Percentiles rank a stretch among this genome's conserved stretches.
These are phyloP conservation scores for Tritrichomonas musculus DNA, from an alignment of 208 protist species.

Conservation along the genomic window DNA sequence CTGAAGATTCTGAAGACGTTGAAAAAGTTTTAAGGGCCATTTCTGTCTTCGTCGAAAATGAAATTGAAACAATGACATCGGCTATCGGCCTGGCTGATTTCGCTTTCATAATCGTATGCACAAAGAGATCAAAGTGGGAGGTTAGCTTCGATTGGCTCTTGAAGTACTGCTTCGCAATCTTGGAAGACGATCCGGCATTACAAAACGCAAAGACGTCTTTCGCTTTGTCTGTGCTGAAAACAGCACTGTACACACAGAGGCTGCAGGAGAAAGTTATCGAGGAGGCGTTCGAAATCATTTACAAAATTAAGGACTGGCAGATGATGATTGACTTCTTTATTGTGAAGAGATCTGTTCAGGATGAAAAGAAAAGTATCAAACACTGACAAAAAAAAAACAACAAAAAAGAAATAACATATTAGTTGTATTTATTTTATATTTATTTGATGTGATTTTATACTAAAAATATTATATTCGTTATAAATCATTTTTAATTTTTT, in stretches of 20 bases:
- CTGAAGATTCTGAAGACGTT: background rate
- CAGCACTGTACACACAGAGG: background rate
- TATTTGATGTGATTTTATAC: too few species aligned
- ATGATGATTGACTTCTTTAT: background rate
- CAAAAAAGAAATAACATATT: too few species aligned
- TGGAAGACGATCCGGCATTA: background rate
- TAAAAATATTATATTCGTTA: too few species aligned
- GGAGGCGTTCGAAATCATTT: background rate
- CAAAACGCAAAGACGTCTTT: background rate
- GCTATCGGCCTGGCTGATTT: background rate
- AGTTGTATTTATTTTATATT: too few species aligned
- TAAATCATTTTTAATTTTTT: too few species aligned
- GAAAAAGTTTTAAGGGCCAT: background rate
- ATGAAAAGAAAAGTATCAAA: too few species aligned
- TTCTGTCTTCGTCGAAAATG: background rate
- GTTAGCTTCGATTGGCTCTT: background rate
- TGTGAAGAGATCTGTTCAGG: background rate
- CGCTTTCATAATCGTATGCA: background rate
- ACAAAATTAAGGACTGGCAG: background rate
- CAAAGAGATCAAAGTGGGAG: background rate
- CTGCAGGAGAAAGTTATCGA: background rate
- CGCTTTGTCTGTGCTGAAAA: background rate
- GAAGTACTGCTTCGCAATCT: background rate
- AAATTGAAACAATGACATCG: background rate
- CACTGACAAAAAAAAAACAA: too few species aligned